A percentile compares a stretch with the other conserved stretches of the same genome.
These are phyloP conservation scores for Trametes cubensis DNA, from an alignment of 768 basidiomycete species.

Conservation along the genomic window DNA sequence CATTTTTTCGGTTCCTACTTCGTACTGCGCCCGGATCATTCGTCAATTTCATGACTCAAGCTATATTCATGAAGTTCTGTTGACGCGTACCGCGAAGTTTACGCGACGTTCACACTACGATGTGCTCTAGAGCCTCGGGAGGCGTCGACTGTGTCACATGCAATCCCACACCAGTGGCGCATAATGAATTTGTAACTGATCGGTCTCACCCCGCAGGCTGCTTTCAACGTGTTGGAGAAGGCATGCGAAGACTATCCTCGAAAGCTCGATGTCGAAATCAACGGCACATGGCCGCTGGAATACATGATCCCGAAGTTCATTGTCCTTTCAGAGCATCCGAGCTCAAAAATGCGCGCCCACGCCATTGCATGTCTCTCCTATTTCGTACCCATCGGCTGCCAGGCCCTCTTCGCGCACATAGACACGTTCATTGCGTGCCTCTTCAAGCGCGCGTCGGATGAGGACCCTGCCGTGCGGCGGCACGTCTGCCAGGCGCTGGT, in stretches of 20 bases:
- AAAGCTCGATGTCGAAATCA: constrained; percentile 92
- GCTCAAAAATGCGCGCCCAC: constrained; percentile 88
- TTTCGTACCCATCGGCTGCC: constrained; percentile 85
- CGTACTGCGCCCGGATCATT: background rate
- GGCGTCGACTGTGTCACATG: background rate
- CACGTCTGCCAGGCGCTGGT: constrained; percentile 97
- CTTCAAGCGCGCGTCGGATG: constrained; percentile 94
- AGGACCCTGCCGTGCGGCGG: constrained; percentile 89
- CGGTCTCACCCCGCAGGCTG: constrained; percentile 55
- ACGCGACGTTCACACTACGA: constrained; percentile 1
- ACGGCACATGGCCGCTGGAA: constrained; percentile 90
- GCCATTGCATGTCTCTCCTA: constrained; percentile 94
- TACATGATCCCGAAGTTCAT: constrained; percentile 98
- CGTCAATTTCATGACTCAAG: no score
- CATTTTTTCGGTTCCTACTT: background rate
- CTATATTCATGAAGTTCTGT: background rate
- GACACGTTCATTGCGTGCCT: constrained; percentile 91
- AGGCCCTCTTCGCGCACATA: constrained; percentile 88
- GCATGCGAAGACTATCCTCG: constrained; percentile 96
- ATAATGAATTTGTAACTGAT: background rate
- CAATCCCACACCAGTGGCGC: background rate
- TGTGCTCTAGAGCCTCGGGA: background rate
- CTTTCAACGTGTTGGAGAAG: constrained; percentile 92
- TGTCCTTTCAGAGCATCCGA: constrained; percentile 79
- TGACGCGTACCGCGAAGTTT: background rate